Conservation (phyloP, 345 rosid species). For the Diplotaxis tenuifolia region DNA sequence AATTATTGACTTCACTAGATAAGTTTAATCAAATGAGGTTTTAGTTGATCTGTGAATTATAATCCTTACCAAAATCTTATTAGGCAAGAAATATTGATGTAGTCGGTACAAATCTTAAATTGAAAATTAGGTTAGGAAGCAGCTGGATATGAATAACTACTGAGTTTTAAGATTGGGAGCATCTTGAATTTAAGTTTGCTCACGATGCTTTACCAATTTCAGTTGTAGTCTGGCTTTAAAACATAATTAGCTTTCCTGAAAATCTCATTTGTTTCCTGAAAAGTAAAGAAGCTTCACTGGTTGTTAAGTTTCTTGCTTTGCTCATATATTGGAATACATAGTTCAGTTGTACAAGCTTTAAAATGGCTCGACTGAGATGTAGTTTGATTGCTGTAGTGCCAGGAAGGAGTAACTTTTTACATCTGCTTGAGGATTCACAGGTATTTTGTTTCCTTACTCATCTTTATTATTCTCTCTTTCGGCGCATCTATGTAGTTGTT, state of each 20-base stretch:
- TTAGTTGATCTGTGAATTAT: constrained; percentile 12
- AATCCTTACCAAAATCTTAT: neutral
- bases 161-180: neutral
- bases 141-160: constrained; percentile 8
- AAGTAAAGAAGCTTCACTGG: constrained; percentile 7
- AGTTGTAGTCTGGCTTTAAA: constrained; percentile 8
- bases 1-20: neutral
- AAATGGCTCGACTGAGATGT: constrained; percentile 15
- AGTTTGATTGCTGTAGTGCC: constrained; percentile 43
- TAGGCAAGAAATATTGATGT: neutral
- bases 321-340: constrained; percentile 6
- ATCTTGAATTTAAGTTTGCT: neutral
- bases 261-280: constrained; percentile 9
- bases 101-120: neutral
- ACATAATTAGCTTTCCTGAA: neutral
- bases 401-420: constrained; percentile 57
- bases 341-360: constrained; percentile 4
- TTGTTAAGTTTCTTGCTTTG: constrained; percentile 11
- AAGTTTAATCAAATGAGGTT: neutral
- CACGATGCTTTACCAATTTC: neutral
- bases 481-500: constrained; percentile 13
- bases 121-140: neutral
- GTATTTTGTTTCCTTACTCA: constrained; percentile 35
- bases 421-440: constrained; percentile 84
- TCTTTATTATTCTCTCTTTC: constrained; percentile 7